Evolutionary conservation across 345 rosid species (phyloP).

Genomic region (Dipteronia sinensis): DNA sequence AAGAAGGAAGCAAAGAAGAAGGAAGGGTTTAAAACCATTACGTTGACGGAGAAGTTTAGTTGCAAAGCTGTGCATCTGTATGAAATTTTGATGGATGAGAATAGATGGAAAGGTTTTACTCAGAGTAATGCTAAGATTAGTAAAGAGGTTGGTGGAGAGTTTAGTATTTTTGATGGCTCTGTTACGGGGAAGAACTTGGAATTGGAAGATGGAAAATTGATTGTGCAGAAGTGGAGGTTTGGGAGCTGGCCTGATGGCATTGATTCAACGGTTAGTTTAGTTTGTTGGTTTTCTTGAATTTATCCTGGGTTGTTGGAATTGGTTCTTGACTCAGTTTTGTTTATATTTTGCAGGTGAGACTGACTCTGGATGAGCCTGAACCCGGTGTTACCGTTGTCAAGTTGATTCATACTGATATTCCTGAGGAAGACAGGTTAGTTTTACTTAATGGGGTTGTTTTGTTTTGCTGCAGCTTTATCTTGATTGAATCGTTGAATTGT

Average conservation of each 20-base stretch:
- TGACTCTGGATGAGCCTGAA: conserved; percentile 72
- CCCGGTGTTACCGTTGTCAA: conserved; percentile 78
- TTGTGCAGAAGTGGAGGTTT: conserved; percentile 91
- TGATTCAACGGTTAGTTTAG: conserved; percentile 75
- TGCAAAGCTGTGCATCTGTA: conserved; percentile 79
- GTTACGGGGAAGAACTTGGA: conserved; percentile 79
- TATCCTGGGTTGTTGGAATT: not conserved
- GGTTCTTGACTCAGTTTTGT: conserved; percentile 19
- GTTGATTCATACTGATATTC: conserved; percentile 77
- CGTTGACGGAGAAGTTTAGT: conserved; percentile 80
- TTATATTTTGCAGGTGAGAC: conserved; percentile 61
- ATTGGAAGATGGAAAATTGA: conserved; percentile 84
- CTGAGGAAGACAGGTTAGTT: conserved; percentile 90
- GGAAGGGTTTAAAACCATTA: conserved; percentile 72
- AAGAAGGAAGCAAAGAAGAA: conserved; percentile 43
- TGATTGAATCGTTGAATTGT: not conserved
- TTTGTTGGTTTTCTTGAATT: not conserved
- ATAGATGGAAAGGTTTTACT: conserved; percentile 92
- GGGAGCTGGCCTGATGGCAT: conserved; percentile 98
- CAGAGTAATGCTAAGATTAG: conserved; percentile 92
- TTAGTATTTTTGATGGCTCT: conserved; percentile 89
- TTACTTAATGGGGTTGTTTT: not conserved
- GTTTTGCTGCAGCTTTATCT: not conserved
- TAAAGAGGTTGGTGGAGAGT: conserved; percentile 78
- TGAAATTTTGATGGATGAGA: conserved; percentile 98